Evolutionary conservation across 106 monocot species (phyloP).

Genomic region (Xerophyta viscosa): DNA sequence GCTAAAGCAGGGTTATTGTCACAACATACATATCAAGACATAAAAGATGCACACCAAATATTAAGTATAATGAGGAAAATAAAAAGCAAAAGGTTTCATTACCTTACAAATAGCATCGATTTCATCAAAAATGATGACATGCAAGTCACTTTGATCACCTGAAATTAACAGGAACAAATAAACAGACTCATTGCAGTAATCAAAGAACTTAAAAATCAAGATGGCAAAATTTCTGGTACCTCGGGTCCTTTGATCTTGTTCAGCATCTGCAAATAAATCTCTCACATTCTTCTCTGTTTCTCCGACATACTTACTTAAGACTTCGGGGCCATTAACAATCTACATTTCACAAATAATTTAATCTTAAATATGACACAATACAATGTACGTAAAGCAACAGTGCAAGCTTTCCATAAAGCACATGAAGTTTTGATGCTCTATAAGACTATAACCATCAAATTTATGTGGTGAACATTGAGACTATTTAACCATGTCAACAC

Average conservation of each 20-base stretch:
- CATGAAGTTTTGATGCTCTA: too few relatives aligned
- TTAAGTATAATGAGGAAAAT: too few relatives aligned
- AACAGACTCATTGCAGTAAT: not conserved
- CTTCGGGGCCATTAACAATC: constrained; percentile 99
- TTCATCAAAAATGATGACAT: constrained; percentile 99
- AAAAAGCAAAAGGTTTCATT: too few relatives aligned
- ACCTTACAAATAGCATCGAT: constrained; percentile 99
- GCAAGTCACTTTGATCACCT: constrained; percentile 99
- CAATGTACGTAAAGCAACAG: too few relatives aligned
- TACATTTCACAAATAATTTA: constrained; percentile 22
- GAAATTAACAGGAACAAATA: constrained; percentile 15
- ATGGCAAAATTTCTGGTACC: constrained; percentile 27
- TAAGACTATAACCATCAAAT: too few relatives aligned
- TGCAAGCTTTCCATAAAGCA: too few relatives aligned
- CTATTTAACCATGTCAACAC: too few relatives aligned
- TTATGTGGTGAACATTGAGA: too few relatives aligned
- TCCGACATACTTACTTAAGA: constrained; percentile 95
- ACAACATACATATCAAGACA: too few relatives aligned
- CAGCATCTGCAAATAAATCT: constrained; percentile 99
- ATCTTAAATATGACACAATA: too few relatives aligned
- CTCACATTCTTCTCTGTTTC: constrained; percentile 99
- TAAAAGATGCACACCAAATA: too few relatives aligned
- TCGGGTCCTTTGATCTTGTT: constrained; percentile 74
- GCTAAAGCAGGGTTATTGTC: too few relatives aligned
- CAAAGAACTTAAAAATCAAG: not conserved